Base-by-base conservation (phyloP, 306 rosid species). In the Quercus variabilis region DNA sequence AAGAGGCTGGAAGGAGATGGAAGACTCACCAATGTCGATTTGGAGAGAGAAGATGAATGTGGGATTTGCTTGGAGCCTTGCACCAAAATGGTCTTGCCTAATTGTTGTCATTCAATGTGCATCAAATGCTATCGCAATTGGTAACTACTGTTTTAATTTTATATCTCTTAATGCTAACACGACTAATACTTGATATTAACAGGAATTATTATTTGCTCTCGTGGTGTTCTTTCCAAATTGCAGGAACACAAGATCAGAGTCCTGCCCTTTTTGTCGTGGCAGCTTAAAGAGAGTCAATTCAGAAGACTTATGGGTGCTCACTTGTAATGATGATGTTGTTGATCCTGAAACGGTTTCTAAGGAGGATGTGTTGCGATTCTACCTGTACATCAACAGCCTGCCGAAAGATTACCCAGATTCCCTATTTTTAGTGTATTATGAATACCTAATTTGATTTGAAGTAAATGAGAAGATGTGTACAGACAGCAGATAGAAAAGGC, bases 31-130 rank as follows among this genome's bases (percentile, higher is more conserved):
- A 80, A 76, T 79, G 75, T 91, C 0, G 97, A 92, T 76, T 85
- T 85, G 83, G 94, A 92, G 81, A 87, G 98, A 82, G 99, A 95
- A 80, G 99, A 92, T 74, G 98, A 95, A 78, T 95, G 99, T 82
- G 99, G 98, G 20, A 95, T 95, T 80, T 95, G 99, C 87, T 86
- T 95, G 84, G 99, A 95, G 88, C 92, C 97, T 20, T 92, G 99
- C 81, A 88, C 98, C 59, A 95, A 91, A 86, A 89, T 95, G 90
- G 98, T 95, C 75, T 85, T 95, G 75, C 99, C 99, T 41, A 91
- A 88, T 84, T 95, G 99, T 82, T 95, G 99, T 60, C 98, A 95
- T 26, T 90, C 92, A 73, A 94, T 94, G 99, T 94, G 99, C 86
- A 92, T 94, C 84, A 92, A 86, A 90, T 95, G 99, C 92, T 95